Base-by-base conservation (phyloP, 441 rosid species). In the Pelargonium cotyledonis region DNA sequence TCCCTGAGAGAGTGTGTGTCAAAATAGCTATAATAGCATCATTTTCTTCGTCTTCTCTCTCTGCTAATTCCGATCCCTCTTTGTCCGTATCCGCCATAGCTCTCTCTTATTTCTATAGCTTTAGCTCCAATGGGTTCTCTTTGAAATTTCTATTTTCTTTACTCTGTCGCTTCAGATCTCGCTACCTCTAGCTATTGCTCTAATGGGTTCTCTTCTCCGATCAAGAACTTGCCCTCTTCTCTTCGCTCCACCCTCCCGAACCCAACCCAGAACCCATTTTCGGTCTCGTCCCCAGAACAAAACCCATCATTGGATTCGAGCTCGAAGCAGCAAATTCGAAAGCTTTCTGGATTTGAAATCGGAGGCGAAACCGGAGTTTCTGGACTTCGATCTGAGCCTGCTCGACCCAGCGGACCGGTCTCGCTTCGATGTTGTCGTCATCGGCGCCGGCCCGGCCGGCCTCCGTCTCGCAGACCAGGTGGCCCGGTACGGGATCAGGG, bases 381-480 rank as follows among this genome's bases (percentile, higher is more conserved):
- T 86, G 47, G 76, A 80, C 58, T 75, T 75, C 43, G 83, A 83
- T 69, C 84, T 88, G 26, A 44, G 81, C 26, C 78, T 73, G 85
- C 44, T 77, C 46, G 65, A 78, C 65, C 76, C 89, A 2, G 66
- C 75, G 19, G 80, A 71, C 57, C 78, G 80, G 14, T 51, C 68
- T 8, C 70, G 72, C 41, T 81, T 83, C 29, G 89, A 88, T 44
- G 86, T 86, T 57, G 72, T 86, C 76, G 63, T 88, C 43, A 78
- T 83, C 26, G 93, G 93, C 65, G 62, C 86, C 7, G 93, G 93
- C 49, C 94, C 91, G 0, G 85, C 87, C 10, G 94, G 91, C 63
- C 83, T 86, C 58, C 88, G 91, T 16, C 79, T 88, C 0, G 88
- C 85, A 0, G 94, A 88, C 77, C 91, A 82, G 71, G 86, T 85